Evolutionary conservation across 2,329 filamentous ascomycete genomes (phyloP), one percentile per base, ranked within the genome.

Genomic region (Cercospora sp.): DNA sequence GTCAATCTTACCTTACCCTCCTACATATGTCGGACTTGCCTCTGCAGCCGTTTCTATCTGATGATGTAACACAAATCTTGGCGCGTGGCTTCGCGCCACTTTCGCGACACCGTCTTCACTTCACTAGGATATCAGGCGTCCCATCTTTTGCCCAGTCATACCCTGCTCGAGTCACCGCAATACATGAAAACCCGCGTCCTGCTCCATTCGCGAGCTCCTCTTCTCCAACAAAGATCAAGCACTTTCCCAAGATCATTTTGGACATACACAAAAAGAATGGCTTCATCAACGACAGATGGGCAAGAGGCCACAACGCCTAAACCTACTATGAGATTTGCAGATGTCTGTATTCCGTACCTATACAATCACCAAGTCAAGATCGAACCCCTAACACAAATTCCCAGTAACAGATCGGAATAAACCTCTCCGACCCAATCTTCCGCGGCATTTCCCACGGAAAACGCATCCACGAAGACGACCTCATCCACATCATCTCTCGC

Each of bases 401-500:
- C 51, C 63, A 69, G 67, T 48, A 18, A 66, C 73, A 90, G 87
- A 87, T 99, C 76, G 95, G 94, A 67, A 97, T 99, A 84, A 99
- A 99, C 80, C 87, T 99, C 65, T 91, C 94, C 63, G 95, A 99
- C 77, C 91, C 92, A 63, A 92, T 97, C 68, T 99, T 94, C 80
- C 87, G 88, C 58, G 95, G 95, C 61, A 81, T 87, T 51, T 96
- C 98, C 77, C 90, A 96, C 77, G 92, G 92, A 75, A 93, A 89
- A 69, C 85, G 91, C 76, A 83, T 83, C 28, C 93, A 96, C 74
- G 87, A 89, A 10, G 85, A 91, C 74, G 92, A 96, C 77, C 86
- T 94, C 16, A 79, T 84, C 30, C 90, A 89, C 71, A 91, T 99
- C 28, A 82, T 99, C n/a, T 84, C 90, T 70, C 87, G 95, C 71